These are phyloP conservation scores for Solanum rostratum DNA, from an alignment of 257 asterid species.

Conservation along the genomic window DNA sequence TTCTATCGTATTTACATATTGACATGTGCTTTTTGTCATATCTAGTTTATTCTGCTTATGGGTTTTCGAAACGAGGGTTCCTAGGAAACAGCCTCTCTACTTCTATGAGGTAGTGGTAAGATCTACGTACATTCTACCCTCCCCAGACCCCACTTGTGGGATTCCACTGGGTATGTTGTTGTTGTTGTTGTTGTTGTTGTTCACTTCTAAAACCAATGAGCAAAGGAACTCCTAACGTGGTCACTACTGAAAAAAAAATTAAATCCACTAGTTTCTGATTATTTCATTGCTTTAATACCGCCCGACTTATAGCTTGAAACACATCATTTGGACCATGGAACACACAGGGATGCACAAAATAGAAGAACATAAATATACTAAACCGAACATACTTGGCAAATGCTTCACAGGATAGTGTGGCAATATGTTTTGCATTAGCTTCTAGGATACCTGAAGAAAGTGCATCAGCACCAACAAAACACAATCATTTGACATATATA, in stretches of 20 bases:
- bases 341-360: neutral
- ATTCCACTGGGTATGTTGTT: no score
- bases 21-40: no score
- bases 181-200: no score
- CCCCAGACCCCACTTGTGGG: no score
- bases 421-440: slow-evolving; percentile 52
- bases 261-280: neutral
- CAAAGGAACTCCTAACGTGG: neutral
- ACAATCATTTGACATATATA: neutral
- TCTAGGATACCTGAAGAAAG: slow-evolving; percentile 30
- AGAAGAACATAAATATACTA: neutral
- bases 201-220: neutral
- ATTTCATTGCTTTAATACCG: neutral
- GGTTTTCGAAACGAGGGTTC: no score
- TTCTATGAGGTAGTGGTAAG: no score
- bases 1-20: no score
- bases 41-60: no score
- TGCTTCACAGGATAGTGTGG: slow-evolving; percentile 38
- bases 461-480: neutral
- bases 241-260: neutral
- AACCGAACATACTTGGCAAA: slow-evolving; percentile 35
- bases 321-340: neutral
- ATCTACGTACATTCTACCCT: no score
- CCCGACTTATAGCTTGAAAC: neutral
- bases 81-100: no score